Evolutionary conservation across 23 red algal genomes (phyloP).

Genomic region (Gracilaria domingensis): DNA sequence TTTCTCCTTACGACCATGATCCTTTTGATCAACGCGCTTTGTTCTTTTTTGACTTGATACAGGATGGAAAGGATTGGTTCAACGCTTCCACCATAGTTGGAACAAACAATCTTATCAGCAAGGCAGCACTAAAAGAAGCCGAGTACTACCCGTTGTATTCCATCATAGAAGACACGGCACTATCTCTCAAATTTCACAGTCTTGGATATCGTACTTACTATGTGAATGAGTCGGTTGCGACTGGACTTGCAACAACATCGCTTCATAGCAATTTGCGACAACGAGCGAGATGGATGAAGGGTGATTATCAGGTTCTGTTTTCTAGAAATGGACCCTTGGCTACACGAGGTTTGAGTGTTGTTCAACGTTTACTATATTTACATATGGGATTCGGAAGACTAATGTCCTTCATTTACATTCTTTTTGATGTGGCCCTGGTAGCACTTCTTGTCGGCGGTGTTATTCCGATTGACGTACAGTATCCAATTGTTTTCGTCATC

Average conservation of each 20-base stretch:
- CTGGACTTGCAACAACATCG: slow-evolving; percentile 38
- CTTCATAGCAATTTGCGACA: slow-evolving; percentile 66
- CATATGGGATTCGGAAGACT: too few relatives aligned
- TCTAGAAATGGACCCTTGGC: slow-evolving; percentile 40
- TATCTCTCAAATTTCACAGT: slow-evolving; percentile 53
- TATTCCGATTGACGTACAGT: slow-evolving; percentile 36
- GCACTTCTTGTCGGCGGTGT: slow-evolving; percentile 31
- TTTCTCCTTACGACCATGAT: slow-evolving; percentile 56
- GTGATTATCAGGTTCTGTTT: slow-evolving; percentile 68
- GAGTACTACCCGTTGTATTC: slow-evolving; percentile 57
- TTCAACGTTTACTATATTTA: too few relatives aligned
- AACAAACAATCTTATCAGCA: slow-evolving; percentile 59
- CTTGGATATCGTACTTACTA: slow-evolving; percentile 63
- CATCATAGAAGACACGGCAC: slow-evolving; percentile 61
- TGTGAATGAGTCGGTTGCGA: slow-evolving; percentile 66
- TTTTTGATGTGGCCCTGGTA: too few relatives aligned
- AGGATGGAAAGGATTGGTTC: slow-evolving; percentile 67
- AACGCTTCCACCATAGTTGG: slow-evolving; percentile 56
- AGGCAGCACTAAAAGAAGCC: slow-evolving; percentile 12
- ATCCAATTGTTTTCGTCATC: slow-evolving; percentile 22
- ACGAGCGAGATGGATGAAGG: slow-evolving; percentile 57
- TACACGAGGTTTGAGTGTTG: slow-evolving; percentile 16
- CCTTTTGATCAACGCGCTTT: slow-evolving; percentile 36
- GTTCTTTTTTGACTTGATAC: slow-evolving; percentile 42
- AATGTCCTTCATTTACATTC: too few relatives aligned